Evolutionary conservation across 2,329 filamentous ascomycete genomes (phyloP).

Genomic region (Ampelomyces quisqualis): DNA sequence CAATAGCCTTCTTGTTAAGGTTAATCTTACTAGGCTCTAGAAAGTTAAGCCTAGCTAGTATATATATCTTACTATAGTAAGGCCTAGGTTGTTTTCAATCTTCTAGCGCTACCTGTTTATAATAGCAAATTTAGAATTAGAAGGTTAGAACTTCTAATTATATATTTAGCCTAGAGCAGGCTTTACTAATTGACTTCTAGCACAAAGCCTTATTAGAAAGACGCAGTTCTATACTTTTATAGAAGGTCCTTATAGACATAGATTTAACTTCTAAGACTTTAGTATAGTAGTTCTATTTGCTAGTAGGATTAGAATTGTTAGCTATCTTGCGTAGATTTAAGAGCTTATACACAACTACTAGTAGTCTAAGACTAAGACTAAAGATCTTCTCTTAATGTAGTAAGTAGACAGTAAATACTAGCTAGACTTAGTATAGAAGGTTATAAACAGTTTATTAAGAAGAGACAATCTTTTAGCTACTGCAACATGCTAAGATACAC

Average conservation of each 20-base stretch:
- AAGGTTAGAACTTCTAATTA: constrained; percentile 9
- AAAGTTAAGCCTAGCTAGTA: constrained; percentile 16
- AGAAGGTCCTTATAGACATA: constrained; percentile 14
- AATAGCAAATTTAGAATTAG: constrained; percentile 2
- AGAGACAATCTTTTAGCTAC: constrained; percentile 5
- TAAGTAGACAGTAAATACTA: constrained; percentile 10
- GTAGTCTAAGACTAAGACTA: constrained; percentile 12
- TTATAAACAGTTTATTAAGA: constrained; percentile 7
- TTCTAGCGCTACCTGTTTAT: constrained; percentile 19
- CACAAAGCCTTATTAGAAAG: neutral
- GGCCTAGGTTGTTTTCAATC: constrained; percentile 9
- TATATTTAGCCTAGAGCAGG: constrained; percentile 10
- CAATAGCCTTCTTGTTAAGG: constrained; percentile 9
- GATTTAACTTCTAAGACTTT: constrained; percentile 14
- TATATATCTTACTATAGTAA: constrained; percentile 15
- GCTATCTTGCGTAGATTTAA: constrained; percentile 15
- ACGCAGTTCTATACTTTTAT: constrained; percentile 6
- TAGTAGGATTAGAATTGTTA: constrained; percentile 17
- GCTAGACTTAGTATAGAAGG: constrained; percentile 7
- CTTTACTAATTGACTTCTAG: constrained; percentile 11
- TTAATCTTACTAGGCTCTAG: constrained; percentile 11
- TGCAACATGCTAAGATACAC: neutral
- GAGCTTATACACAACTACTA: constrained; percentile 10
- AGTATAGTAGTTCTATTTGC: constrained; percentile 16
- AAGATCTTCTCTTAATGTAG: constrained; percentile 18